A percentile compares a stretch with the other conserved stretches of the same genome.
phyloP scores from a whole-genome alignment of 176 grass and related monocot species.

The Ananas comosus region DNA sequence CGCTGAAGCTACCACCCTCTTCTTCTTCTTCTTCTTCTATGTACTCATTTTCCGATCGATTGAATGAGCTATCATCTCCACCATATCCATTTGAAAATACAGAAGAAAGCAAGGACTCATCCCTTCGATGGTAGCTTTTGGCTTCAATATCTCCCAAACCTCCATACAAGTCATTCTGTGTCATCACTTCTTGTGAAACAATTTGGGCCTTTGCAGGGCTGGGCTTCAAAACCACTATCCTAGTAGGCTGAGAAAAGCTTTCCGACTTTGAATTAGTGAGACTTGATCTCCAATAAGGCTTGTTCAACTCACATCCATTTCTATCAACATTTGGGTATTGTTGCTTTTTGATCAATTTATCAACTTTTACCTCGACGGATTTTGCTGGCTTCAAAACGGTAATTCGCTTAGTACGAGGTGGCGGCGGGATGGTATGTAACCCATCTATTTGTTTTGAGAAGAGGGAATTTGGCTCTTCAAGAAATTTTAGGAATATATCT shows the following conservation, averaged over 20 bases:
- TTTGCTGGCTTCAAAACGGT: slow-evolving; percentile 88
- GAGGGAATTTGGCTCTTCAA: slow-evolving; percentile 71
- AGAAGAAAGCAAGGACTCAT: slow-evolving; percentile 87
- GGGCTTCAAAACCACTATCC: slow-evolving; percentile 86
- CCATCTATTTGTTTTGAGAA: slow-evolving; percentile 31
- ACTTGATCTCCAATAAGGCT: slow-evolving; percentile 35
- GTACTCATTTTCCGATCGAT: slow-evolving; percentile 70
- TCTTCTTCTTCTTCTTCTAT: slow-evolving; percentile 45
- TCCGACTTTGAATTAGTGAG: slow-evolving; percentile 29
- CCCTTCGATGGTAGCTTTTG: slow-evolving; percentile 18
- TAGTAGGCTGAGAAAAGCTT: slow-evolving; percentile 58
- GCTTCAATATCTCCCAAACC: slow-evolving; percentile 20
- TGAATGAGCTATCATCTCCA: slow-evolving; percentile 82
- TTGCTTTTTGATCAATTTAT: slow-evolving; percentile 21
- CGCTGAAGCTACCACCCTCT: slow-evolving; percentile 46
- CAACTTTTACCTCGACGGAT: slow-evolving; percentile 38
- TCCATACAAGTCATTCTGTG: slow-evolving; percentile 13
- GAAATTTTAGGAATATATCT: slow-evolving; percentile 93
- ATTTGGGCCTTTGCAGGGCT: slow-evolving; percentile 32
- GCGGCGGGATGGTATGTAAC: slow-evolving; percentile 13
- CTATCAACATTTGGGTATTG: slow-evolving; percentile 25
- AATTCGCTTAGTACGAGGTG: slow-evolving; percentile 56
- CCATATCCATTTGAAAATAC: slow-evolving; percentile 84
- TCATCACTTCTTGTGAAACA: slow-evolving; percentile 20
- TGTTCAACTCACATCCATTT: slow-evolving; percentile 21